Percentiles rank a stretch among this genome's conserved stretches.
phyloP scores from a whole-genome alignment of 352 stramenopile genomes.

The Globisporangium paroecandrum region DNA sequence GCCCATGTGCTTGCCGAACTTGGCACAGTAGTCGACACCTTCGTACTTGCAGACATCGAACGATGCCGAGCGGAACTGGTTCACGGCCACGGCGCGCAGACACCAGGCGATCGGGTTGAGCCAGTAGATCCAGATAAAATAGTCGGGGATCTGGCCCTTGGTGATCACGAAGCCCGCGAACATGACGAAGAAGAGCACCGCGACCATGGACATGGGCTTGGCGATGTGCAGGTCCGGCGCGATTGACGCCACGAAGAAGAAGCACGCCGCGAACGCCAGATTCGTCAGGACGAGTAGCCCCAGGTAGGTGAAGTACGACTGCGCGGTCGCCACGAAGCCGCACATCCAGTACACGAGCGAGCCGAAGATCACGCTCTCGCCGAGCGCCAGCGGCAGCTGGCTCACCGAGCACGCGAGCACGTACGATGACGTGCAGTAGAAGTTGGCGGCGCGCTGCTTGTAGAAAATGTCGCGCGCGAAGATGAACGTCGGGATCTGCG shows the following conservation, averaged over 20 bases:
- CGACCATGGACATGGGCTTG: background rate
- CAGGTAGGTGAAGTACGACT: background rate
- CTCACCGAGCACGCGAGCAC: conserved; percentile 7
- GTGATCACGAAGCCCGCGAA: conserved; percentile 3
- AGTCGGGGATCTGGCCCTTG: background rate
- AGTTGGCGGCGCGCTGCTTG: conserved; percentile 10
- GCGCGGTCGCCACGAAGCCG: conserved; percentile 33
- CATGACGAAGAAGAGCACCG: background rate
- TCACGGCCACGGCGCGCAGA: background rate
- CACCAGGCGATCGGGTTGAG: conserved; percentile 2
- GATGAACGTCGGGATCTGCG: conserved; percentile 5
- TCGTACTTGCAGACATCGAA: conserved; percentile 3
- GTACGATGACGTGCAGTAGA: background rate
- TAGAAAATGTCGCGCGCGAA: conserved; percentile 5
- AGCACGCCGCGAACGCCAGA: conserved; percentile 4
- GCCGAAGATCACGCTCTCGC: conserved; percentile 43
- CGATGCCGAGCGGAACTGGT: background rate
- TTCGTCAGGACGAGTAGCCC: conserved; percentile 4
- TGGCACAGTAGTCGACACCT: conserved; percentile 1
- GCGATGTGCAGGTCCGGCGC: background rate
- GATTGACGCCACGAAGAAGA: background rate
- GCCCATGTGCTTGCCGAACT: background rate
- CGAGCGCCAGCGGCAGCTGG: conserved; percentile 1
- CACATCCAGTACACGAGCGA: conserved; percentile 82
- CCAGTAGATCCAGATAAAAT: conserved; percentile 9